Percentiles rank a stretch among this genome's conserved stretches.
Conservation (phyloP, 805 yeast species). For the Suhomyces tanzawaensis region DNA sequence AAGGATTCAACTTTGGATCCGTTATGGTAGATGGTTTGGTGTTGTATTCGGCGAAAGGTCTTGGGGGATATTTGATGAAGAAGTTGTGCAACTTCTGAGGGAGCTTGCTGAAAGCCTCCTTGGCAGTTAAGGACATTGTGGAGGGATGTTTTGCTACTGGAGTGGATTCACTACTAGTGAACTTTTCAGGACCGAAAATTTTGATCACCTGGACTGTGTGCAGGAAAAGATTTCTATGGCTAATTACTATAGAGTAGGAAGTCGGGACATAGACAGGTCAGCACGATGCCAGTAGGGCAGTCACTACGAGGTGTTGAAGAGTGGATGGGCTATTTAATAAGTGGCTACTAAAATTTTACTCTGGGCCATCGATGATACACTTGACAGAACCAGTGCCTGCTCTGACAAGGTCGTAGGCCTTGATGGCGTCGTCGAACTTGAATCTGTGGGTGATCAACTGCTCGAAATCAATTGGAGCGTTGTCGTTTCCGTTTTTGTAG, state of each 20-base stretch:
- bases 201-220: background rate
- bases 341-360: slow-evolving; percentile 16
- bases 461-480: slow-evolving; percentile 56
- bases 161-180: background rate
- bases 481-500: slow-evolving; percentile 38
- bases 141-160: background rate
- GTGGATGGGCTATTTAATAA: background rate
- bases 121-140: slow-evolving; percentile 29
- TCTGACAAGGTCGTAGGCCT: slow-evolving; percentile 71
- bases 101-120: slow-evolving; percentile 54
- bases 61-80: slow-evolving; percentile 81
- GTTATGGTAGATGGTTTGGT: slow-evolving; percentile 59
- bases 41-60: slow-evolving; percentile 69
- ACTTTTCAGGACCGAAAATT: background rate
- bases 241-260: too few relatives aligned
- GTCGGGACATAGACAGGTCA: background rate
- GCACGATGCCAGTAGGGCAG: background rate
- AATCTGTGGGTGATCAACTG: slow-evolving; percentile 72
- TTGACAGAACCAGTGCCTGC: slow-evolving; percentile 70
- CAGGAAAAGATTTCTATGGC: too few relatives aligned
- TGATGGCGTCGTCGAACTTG: slow-evolving; percentile 66
- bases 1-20: slow-evolving; percentile 80
- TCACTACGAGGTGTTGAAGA: background rate
- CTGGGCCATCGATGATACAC: slow-evolving; percentile 80
- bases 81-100: slow-evolving; percentile 71